Evolutionary conservation across 306 rosid genomes (phyloP).

Genomic region (Malus fusca): DNA sequence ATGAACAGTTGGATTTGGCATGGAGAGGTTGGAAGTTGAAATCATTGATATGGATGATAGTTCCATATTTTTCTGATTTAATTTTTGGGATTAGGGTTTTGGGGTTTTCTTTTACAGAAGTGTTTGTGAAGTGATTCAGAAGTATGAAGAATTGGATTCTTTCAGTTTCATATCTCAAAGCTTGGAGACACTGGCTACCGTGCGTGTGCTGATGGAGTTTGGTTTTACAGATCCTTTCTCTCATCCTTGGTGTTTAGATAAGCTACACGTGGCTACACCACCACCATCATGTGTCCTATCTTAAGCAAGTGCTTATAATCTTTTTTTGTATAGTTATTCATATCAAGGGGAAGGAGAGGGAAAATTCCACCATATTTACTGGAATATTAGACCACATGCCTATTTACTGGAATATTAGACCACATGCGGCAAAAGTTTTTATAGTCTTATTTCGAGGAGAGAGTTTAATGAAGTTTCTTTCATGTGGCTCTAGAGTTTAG

Average conservation of each 20-base stretch:
- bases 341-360: no score
- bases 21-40: background rate
- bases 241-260: background rate
- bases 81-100: background rate
- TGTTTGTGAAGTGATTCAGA: background rate
- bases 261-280: slow-evolving; percentile 17
- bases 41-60: slow-evolving; percentile 4
- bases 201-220: no score
- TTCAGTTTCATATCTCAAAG: no score
- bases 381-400: no score
- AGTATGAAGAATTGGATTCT: background rate
- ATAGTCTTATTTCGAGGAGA: no score
- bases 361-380: rapidly evolving
- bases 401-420: no score
- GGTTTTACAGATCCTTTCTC: no score
- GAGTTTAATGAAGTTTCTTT: no score
- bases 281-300: background rate
- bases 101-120: background rate
- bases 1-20: background rate
- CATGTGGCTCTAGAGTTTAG: no score
- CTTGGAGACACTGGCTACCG: background rate
- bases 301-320: no score
- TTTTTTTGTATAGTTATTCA: no score
- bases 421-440: rapidly evolving
- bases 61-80: slow-evolving; percentile 4